Base-by-base conservation (phyloP, 805 yeast species). In the Dipodascus geniculatus region DNA sequence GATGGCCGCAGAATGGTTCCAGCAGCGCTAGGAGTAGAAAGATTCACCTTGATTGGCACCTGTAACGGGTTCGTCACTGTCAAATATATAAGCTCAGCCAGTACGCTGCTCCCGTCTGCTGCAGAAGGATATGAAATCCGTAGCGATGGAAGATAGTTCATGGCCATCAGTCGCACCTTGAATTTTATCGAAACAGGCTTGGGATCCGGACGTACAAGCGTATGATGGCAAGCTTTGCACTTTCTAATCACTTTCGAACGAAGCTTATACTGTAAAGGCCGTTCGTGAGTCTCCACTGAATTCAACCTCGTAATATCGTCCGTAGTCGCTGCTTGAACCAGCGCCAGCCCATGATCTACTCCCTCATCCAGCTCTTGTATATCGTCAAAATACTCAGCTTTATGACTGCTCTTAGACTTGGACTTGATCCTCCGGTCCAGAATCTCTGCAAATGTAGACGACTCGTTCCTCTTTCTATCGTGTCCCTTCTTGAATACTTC, bases 171-270 rank as follows among this genome's bases (percentile, higher is more conserved):
- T 49, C 60, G 58, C 19, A 50, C 24, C 23, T 51, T 54, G 58
- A 56, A 64, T 52, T 51, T 55, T 14, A 59, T 51, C 11, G 61
- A 52, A 1, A 58, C 24, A 1, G 68, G 61, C 48, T 54, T 55
- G 8, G 60, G 56, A 8, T 61, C 68, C 0, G 73, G 74, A n/a
- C 62, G 58, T 3, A 62, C 63, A 17, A 69, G 61, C n/a, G 60
- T 48, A n/a, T 59, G 57, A 16, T 65, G 58, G 53, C 73, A 70
- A 4, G 61, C 66, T 17, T 58, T 56, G 56, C 74, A 70, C 22
- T 57, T 50, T 49, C 61, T 62, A 4, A 62, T 42, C 19, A 54
- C 55, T 44, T 67, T 62, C 2, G 68, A 60, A 4, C 67, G 58
- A n/a, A 38, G 44, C 20, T 16, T 38, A 17, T 38, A 38, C 19